Percentiles rank a stretch among this genome's conserved stretches.
phyloP scores from a whole-genome alignment of 2,329 filamentous ascomycete species.

The Chalara sp. region DNA sequence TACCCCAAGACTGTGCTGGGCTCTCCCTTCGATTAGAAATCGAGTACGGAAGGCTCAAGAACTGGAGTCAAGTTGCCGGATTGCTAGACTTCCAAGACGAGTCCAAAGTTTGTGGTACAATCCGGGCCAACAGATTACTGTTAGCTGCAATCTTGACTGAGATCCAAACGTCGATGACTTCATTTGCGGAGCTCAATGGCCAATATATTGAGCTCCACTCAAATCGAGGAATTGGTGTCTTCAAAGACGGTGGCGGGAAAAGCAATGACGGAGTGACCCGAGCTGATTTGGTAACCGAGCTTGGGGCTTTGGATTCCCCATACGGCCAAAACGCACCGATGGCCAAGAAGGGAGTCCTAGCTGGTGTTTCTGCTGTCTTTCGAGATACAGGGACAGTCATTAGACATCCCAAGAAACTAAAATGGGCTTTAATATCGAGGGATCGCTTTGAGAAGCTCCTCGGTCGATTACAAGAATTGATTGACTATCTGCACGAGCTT shows the following conservation, averaged over 20 bases:
- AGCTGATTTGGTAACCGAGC: conserved; percentile 15
- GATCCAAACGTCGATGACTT: conserved; percentile 39
- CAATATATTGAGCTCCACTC: conserved; percentile 32
- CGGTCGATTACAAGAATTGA: conserved; percentile 36
- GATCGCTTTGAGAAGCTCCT: conserved; percentile 38
- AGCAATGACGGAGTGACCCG: conserved; percentile 38
- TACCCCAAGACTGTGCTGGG: conserved; percentile 40
- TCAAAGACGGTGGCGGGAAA: conserved; percentile 15
- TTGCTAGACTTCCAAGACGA: conserved; percentile 37
- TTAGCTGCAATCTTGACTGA: conserved; percentile 42
- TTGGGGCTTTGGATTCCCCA: too few relatives aligned
- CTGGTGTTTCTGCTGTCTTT: conserved; percentile 33
- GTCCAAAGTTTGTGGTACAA: conserved; percentile 32
- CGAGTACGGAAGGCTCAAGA: conserved; percentile 43
- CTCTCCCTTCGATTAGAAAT: conserved; percentile 41
- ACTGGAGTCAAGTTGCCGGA: conserved; percentile 43
- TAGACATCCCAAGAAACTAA: conserved; percentile 25
- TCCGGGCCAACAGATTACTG: conserved; percentile 37
- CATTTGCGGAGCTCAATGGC: conserved; percentile 37
- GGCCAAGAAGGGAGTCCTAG: conserved; percentile 37
- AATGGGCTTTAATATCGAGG: conserved; percentile 41
- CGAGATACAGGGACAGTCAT: conserved; percentile 27
- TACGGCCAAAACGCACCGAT: conserved; percentile 33
- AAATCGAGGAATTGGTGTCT: conserved; percentile 27
- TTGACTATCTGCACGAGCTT: conserved; percentile 42